Evolutionary conservation across 2,329 filamentous ascomycete genomes (phyloP).

Genomic region (Diplocarpon rosae): DNA sequence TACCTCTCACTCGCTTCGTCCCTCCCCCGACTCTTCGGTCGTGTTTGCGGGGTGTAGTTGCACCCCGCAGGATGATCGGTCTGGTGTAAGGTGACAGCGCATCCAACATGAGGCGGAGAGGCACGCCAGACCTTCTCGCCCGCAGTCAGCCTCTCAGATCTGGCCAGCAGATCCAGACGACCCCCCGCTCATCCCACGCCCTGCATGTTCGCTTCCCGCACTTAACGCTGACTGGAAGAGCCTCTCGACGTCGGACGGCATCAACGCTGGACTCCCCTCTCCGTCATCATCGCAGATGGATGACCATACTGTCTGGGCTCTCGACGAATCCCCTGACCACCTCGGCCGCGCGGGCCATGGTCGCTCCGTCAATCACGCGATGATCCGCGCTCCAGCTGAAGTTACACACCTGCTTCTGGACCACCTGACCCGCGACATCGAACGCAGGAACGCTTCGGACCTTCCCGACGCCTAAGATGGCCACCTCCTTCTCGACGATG

Average conservation of each 20-base stretch:
- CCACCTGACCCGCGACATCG: slow-evolving; percentile 39
- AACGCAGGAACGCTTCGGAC: slow-evolving; percentile 76
- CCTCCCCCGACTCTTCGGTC: not conserved
- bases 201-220: not conserved
- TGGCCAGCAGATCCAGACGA: slow-evolving; percentile 2
- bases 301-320: slow-evolving; percentile 76
- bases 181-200: not conserved
- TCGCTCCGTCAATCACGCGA: slow-evolving; percentile 86
- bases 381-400: slow-evolving; percentile 98
- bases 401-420: slow-evolving; percentile 71
- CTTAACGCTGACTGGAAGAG: not conserved
- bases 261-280: not conserved
- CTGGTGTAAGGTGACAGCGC: slow-evolving; percentile 2
- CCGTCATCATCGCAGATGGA: slow-evolving; percentile 56
- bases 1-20: no score
- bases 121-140: not conserved
- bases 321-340: slow-evolving; percentile 69
- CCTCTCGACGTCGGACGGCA: not conserved
- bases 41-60: not conserved
- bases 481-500: slow-evolving; percentile 81
- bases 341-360: slow-evolving; percentile 83
- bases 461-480: slow-evolving; percentile 80
- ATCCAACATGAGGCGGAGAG: slow-evolving; percentile 4
- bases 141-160: not conserved
- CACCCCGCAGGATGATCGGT: not conserved